Conservation (phyloP, 2,329 filamentous ascomycete species). For the Penicillium polonicum region DNA sequence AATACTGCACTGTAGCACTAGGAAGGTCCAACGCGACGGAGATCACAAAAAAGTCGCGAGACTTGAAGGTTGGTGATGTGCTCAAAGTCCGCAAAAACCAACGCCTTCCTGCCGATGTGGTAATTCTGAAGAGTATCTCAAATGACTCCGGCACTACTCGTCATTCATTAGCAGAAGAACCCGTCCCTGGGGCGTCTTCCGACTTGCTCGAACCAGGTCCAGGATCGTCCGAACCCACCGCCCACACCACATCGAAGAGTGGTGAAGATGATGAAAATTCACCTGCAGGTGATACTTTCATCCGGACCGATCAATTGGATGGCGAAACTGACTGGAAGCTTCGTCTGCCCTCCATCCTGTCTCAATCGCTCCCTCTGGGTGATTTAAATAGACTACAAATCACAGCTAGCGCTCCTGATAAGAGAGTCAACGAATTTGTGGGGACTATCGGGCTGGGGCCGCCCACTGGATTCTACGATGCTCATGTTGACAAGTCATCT, state of each 20-base stretch:
- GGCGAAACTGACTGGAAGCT: conserved; percentile 99
- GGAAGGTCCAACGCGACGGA: conserved; percentile 60
- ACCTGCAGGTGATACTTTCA: conserved; percentile 79
- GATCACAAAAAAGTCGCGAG: conserved; percentile 75
- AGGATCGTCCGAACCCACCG: conserved; percentile 17
- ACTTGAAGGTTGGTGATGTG: conserved; percentile 93
- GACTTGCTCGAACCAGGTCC: conserved; percentile 29
- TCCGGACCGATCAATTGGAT: conserved; percentile 93
- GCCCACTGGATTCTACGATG: conserved; percentile 49
- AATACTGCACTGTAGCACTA: conserved; percentile 75
- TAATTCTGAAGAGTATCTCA: conserved; percentile 79
- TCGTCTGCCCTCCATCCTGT: conserved; percentile 79
- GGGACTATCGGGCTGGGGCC: conserved; percentile 79
- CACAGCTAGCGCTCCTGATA: conserved; percentile 85
- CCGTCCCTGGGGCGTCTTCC: conserved; percentile 12
- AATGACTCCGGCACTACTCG: conserved; percentile 49
- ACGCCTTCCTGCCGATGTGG: conserved; percentile 88
- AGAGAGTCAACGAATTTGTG: conserved; percentile 89
- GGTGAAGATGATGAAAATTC: conserved; percentile 33
- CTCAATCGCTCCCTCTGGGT: conserved; percentile 70
- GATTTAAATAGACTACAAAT: conserved; percentile 69
- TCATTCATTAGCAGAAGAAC: conserved; percentile 21
- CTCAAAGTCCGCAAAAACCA: conserved; percentile 89
- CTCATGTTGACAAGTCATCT: conserved; percentile 38
- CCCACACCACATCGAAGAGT: conserved; percentile 14